Evolutionary conservation across 208 protist species (phyloP).

Genomic region (Crithidia brevicula): DNA sequence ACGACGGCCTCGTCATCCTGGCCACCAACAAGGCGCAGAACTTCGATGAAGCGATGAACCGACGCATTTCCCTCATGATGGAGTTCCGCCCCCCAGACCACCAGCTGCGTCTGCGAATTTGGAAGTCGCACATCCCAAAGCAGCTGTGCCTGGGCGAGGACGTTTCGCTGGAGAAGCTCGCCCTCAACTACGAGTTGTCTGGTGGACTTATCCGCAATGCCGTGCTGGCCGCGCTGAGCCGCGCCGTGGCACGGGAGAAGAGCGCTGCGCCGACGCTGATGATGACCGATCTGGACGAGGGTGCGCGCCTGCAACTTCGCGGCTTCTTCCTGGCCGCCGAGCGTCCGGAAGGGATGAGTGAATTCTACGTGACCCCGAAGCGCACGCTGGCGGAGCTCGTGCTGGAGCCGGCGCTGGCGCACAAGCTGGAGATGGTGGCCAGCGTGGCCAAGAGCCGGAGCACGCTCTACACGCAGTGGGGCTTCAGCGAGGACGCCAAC

Average conservation of each 20-base stretch:
- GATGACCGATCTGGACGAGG: slow-evolving; percentile 81
- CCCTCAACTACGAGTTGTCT: slow-evolving; percentile 89
- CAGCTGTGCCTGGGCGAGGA: slow-evolving; percentile 55
- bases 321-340: slow-evolving; percentile 86
- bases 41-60: slow-evolving; percentile 94
- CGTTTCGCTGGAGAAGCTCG: slow-evolving; percentile 73
- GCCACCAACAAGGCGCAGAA: slow-evolving; percentile 91
- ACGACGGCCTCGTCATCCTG: slow-evolving; percentile 90
- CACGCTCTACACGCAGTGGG: slow-evolving; percentile 90
- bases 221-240: slow-evolving; percentile 77
- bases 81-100: slow-evolving; percentile 90
- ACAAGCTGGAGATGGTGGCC: slow-evolving; percentile 61
- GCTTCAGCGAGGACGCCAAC: slow-evolving; percentile 73
- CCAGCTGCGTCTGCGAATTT: slow-evolving; percentile 87
- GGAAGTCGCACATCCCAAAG: slow-evolving; percentile 76
- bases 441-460: slow-evolving; percentile 78
- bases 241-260: slow-evolving; percentile 84
- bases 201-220: slow-evolving; percentile 94
- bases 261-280: slow-evolving; percentile 53
- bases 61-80: slow-evolving; percentile 92
- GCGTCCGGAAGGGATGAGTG: slow-evolving; percentile 45
- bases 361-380: slow-evolving; percentile 78
- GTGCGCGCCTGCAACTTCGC: slow-evolving; percentile 84
- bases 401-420: slow-evolving; percentile 46
- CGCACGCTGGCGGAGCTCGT: slow-evolving; percentile 78